Evolutionary conservation across 495 filamentous ascomycete species (phyloP).

Genomic region (Aspergillus cavernicola): DNA sequence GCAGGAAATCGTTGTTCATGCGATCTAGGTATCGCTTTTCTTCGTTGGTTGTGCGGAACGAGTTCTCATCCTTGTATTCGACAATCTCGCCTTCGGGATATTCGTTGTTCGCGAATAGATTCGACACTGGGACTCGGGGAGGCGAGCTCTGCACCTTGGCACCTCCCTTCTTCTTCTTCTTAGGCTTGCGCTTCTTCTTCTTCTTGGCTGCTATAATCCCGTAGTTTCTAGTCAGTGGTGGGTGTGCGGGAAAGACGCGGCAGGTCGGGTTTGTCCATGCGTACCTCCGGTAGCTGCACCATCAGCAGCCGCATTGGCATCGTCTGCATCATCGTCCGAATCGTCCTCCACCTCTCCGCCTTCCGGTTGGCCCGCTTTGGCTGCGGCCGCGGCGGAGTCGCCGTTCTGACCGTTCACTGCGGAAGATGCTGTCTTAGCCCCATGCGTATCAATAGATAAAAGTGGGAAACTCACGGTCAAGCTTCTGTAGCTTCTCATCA

Average conservation of each 20-base stretch:
- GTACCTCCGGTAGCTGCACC: slow-evolving; percentile 43
- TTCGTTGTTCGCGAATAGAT: slow-evolving; percentile 68
- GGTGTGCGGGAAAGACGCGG: background rate
- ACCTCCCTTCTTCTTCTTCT: slow-evolving; percentile 65
- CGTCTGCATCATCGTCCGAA: slow-evolving; percentile 60
- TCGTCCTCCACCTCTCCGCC: slow-evolving; percentile 58
- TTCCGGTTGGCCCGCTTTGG: slow-evolving; percentile 35
- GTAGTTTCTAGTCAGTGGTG: slow-evolving; percentile 10
- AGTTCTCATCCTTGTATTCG: slow-evolving; percentile 72
- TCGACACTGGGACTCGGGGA: slow-evolving; percentile 69
- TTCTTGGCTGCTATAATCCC: slow-evolving; percentile 55
- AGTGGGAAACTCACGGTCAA: slow-evolving; percentile 40
- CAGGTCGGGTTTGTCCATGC: slow-evolving; percentile 12
- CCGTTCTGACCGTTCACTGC: slow-evolving; percentile 50
- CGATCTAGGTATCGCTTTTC: slow-evolving; percentile 84
- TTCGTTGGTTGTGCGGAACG: slow-evolving; percentile 77
- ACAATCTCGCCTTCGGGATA: slow-evolving; percentile 82
- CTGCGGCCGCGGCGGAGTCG: slow-evolving; percentile 37
- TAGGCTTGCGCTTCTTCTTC: slow-evolving; percentile 76
- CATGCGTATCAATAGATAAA: background rate
- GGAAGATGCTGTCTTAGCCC: slow-evolving; percentile 24
- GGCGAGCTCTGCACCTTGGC: slow-evolving; percentile 73
- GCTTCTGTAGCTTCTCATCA: slow-evolving; percentile 48
- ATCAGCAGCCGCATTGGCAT: slow-evolving; percentile 39
- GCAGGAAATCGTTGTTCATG: slow-evolving; percentile 78